Conservation (phyloP, 225 moss, liverwort and hornwort genomes). For the Bryoerythrophyllum caledonicum region DNA sequence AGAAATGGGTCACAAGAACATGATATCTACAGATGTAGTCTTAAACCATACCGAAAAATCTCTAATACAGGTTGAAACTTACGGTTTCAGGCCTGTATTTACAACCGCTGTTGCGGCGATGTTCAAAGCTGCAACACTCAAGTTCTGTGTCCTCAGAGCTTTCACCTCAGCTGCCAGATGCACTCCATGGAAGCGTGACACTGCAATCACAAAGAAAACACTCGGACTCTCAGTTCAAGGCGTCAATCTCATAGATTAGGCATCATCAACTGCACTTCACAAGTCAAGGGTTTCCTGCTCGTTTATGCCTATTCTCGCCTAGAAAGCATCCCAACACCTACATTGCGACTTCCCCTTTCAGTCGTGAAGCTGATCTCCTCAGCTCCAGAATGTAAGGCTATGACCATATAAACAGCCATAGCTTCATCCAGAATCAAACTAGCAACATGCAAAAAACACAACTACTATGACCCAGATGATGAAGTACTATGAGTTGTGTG, state of each 20-base stretch:
- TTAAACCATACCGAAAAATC: background rate
- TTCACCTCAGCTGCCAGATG: conserved; percentile 31
- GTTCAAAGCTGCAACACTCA: conserved; percentile 32
- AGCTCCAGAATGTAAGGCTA: background rate
- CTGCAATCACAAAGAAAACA: conserved; percentile 25
- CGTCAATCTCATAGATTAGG: background rate
- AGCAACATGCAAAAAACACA: background rate
- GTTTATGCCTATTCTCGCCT: background rate
- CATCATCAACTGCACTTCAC: background rate
- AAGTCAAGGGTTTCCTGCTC: background rate
- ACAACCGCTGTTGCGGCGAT: conserved; percentile 49
- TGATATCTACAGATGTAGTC: background rate
- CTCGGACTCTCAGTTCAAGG: background rate
- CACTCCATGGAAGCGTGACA: conserved; percentile 45
- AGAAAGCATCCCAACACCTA: background rate
- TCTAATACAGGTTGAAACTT: conserved; percentile 14
- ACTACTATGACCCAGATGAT: background rate
- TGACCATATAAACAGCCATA: background rate
- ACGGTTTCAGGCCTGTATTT: conserved; percentile 39
- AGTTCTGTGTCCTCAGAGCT: conserved; percentile 28
- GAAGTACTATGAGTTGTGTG: background rate
- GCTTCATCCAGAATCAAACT: background rate
- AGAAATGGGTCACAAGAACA: conserved; percentile 3
- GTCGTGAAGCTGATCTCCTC: too few species aligned
- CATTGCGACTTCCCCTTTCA: background rate